Conservation (phyloP, 1,284 basidiomycete species). For the Tranzscheliella williamsii region DNA sequence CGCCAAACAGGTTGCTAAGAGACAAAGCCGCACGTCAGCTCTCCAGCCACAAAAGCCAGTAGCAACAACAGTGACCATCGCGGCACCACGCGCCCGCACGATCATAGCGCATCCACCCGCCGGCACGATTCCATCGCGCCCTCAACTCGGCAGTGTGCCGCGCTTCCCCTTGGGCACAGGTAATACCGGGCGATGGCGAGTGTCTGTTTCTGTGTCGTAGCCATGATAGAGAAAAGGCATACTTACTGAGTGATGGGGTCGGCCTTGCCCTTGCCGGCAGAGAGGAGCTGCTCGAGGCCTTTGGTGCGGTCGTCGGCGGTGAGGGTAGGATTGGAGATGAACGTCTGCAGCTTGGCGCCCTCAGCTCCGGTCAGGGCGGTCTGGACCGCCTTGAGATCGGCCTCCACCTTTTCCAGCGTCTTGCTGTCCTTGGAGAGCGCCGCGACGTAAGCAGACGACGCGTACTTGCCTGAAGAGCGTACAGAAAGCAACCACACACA, state of each 20-base stretch:
- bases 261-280: slow-evolving; percentile 49
- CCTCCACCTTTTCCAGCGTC: slow-evolving; percentile 59
- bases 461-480: slow-evolving; percentile 80
- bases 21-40: too few relatives aligned
- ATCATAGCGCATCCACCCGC: too few relatives aligned
- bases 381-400: slow-evolving; percentile 70
- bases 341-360: slow-evolving; percentile 69
- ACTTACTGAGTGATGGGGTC: slow-evolving; percentile 57
- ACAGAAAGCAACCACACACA: too few relatives aligned
- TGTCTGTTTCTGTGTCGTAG: too few relatives aligned
- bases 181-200: too few relatives aligned
- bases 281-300: slow-evolving; percentile 73
- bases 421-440: slow-evolving; percentile 73
- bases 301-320: slow-evolving; percentile 74
- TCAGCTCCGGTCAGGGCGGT: slow-evolving; percentile 51
- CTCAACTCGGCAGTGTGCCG: too few relatives aligned
- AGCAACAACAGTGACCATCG: slow-evolving; percentile 2
- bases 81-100: too few relatives aligned
- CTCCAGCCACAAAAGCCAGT: not conserved
- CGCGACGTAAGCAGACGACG: slow-evolving; percentile 88
- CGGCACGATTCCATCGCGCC: too few relatives aligned
- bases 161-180: too few relatives aligned
- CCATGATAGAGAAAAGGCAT: too few relatives aligned
- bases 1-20: slow-evolving; percentile 75
- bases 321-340: slow-evolving; percentile 86